These are phyloP conservation scores for Hanseniaspora hatyaiensis DNA, from an alignment of 805 yeast genomes.

Conservation along the genomic window DNA sequence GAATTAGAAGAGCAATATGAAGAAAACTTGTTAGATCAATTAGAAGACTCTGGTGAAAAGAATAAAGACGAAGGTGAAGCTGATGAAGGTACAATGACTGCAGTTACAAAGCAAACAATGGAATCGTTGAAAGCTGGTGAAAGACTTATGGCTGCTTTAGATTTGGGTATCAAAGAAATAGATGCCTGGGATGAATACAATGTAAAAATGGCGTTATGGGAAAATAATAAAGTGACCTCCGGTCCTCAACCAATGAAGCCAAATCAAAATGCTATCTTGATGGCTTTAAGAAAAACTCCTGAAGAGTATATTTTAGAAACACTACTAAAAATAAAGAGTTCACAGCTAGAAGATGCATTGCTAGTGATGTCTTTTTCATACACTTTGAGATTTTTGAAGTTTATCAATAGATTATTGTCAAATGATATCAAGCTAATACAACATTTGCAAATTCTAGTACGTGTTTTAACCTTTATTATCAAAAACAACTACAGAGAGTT, in stretches of 20 bases:
- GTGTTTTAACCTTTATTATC: constrained; percentile 63
- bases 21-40: constrained; percentile 56
- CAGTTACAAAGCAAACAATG: constrained; percentile 69
- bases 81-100: constrained; percentile 34
- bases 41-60: constrained; percentile 47
- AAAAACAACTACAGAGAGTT: constrained; percentile 69
- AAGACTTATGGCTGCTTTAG: constrained; percentile 80
- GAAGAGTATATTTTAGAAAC: constrained; percentile 69
- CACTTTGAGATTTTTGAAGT: constrained; percentile 55
- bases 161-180: constrained; percentile 63
- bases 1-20: constrained; percentile 91
- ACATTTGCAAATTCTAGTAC: constrained; percentile 54
- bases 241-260: constrained; percentile 49
- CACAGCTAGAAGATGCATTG: constrained; percentile 87
- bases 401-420: constrained; percentile 63
- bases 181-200: constrained; percentile 44
- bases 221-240: constrained; percentile 31
- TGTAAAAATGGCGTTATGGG: constrained; percentile 32
- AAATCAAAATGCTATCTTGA: constrained; percentile 55
- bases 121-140: constrained; percentile 94
- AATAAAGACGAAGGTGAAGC: constrained; percentile 28
- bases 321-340: constrained; percentile 56
- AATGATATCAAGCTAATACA: constrained; percentile 36
- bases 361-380: constrained; percentile 83
- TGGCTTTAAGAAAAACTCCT: constrained; percentile 61